Conservation (phyloP, 305 asterid species). For the Fraxinus latifolia region DNA sequence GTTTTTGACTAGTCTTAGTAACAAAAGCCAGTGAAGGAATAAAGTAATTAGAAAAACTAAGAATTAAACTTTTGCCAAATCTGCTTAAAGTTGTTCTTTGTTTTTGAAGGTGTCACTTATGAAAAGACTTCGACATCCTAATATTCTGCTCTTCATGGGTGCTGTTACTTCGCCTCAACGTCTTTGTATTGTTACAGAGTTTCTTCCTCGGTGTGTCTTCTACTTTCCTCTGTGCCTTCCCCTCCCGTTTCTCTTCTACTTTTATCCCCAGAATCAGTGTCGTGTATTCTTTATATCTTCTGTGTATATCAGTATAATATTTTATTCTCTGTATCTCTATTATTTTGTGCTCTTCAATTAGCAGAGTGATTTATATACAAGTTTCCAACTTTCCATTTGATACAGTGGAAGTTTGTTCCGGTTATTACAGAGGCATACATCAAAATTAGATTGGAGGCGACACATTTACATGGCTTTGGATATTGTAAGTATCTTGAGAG, state of each 20-base stretch:
- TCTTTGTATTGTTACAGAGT: slow-evolving; percentile 91
- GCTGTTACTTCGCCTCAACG: slow-evolving; percentile 91
- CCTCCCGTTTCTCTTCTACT: slow-evolving; percentile 13
- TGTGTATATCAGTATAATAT: neutral
- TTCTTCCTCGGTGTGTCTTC: slow-evolving; percentile 77
- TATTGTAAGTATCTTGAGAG: slow-evolving; percentile 52
- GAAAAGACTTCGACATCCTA: slow-evolving; percentile 56
- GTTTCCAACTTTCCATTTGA: slow-evolving; percentile 22
- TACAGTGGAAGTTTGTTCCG: slow-evolving; percentile 85
- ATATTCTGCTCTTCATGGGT: slow-evolving; percentile 93
- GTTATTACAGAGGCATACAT: slow-evolving; percentile 57
- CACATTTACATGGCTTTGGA: slow-evolving; percentile 82
- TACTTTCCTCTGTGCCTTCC: slow-evolving; percentile 14
- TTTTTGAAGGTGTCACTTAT: slow-evolving; percentile 39
- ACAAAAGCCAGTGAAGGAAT: neutral
- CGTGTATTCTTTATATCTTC: neutral
- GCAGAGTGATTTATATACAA: neutral
- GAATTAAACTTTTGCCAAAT: neutral
- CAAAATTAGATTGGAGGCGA: slow-evolving; percentile 75
- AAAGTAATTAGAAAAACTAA: neutral
- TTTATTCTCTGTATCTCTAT: neutral
- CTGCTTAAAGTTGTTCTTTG: slow-evolving; percentile 5
- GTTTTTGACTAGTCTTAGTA: neutral
- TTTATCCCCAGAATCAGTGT: neutral
- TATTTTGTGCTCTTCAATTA: neutral